Evolutionary conservation across 75 land plant genomes (phyloP).

Genomic region (Sequoiadendron giganteum): DNA sequence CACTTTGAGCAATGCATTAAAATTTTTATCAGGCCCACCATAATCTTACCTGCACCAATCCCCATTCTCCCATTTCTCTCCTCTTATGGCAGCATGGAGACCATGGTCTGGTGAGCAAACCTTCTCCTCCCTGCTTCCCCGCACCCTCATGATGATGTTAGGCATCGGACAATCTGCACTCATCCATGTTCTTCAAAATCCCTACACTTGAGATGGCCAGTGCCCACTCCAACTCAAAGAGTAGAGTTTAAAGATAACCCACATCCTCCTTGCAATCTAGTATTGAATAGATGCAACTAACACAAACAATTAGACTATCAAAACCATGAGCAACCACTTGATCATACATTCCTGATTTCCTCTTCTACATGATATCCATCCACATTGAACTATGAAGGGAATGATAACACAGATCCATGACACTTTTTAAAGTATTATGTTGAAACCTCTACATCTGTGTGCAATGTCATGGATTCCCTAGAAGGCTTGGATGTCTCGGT

Average conservation of each 20-base stretch:
- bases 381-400: constrained; percentile 14
- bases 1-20: no score
- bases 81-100: no score
- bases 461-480: constrained; percentile 16
- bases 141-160: no score
- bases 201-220: constrained; percentile 65
- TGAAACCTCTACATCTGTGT: constrained; percentile 34
- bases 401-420: constrained; percentile 11
- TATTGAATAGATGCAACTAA: constrained; percentile 44
- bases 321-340: constrained; percentile 32
- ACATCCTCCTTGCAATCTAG: constrained; percentile 48
- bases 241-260: constrained; percentile 12
- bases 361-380: constrained; percentile 54
- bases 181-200: constrained; percentile 99
- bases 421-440: constrained; percentile 48
- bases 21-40: no score
- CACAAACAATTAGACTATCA: constrained; percentile 23
- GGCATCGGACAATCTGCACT: no score
- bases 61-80: no score
- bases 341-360: constrained; percentile 34
- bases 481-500: constrained; percentile 33
- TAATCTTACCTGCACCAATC: no score
- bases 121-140: no score
- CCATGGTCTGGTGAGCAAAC: no score
- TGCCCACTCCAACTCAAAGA: constrained; percentile 46